A percentile compares a stretch with the other conserved stretches of the same genome.
These are phyloP conservation scores for Circinella umbellata DNA, from an alignment of 371 early-diverging fungal species.

Conservation along the genomic window DNA sequence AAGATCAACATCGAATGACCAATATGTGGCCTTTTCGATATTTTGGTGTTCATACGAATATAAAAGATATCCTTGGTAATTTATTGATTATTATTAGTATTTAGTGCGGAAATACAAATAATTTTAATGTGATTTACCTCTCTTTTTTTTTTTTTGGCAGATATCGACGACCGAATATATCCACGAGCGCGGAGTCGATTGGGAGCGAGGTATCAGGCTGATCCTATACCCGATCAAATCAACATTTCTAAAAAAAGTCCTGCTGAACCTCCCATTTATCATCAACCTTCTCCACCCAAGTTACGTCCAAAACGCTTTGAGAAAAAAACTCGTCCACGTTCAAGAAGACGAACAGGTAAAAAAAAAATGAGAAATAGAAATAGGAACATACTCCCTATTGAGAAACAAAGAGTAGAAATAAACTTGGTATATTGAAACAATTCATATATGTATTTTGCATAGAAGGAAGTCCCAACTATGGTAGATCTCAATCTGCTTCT, in stretches of 20 bases:
- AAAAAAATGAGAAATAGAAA: no score
- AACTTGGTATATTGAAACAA: not conserved
- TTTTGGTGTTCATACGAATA: conserved; percentile 77
- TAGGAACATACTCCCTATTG: not conserved
- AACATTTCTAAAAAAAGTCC: not conserved
- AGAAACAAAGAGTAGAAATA: no score
- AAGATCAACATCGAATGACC: conserved; percentile 40
- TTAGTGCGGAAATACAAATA: not conserved
- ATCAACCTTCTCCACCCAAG: conserved; percentile 10
- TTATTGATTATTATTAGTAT: not conserved
- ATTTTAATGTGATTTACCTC: no score
- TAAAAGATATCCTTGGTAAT: conserved; percentile 70
- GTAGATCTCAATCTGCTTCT: not conserved
- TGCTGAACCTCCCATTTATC: conserved; percentile 7
- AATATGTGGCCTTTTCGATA: conserved; percentile 89
- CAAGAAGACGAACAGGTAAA: conserved; percentile 13
- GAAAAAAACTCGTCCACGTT: conserved; percentile 6
- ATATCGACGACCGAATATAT: conserved; percentile 78
- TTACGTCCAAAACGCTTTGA: conserved; percentile 7
- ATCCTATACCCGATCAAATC: conserved; percentile 65
- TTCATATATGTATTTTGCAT: not conserved
- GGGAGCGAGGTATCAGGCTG: conserved; percentile 80
- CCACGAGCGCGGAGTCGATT: conserved; percentile 83
- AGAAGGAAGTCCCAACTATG: conserved; percentile 4
- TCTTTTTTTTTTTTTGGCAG: conserved; percentile 24